phyloP scores from a whole-genome alignment of 2,329 filamentous ascomycete genomes.

The Aspergillus calidoustus region DNA sequence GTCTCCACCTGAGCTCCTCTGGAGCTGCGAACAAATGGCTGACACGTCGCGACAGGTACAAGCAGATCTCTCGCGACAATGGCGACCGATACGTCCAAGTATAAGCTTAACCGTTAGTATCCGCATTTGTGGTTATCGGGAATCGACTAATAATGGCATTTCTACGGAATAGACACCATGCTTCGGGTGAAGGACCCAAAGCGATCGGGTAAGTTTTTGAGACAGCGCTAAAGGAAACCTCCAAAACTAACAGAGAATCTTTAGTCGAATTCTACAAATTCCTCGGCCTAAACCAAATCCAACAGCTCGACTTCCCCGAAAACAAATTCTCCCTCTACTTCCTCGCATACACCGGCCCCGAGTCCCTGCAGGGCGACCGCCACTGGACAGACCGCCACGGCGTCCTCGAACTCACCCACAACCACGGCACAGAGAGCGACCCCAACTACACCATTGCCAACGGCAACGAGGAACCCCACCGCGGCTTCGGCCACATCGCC shows the following conservation, averaged over 20 bases:
- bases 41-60: constrained; percentile 25
- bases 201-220: constrained; percentile 63
- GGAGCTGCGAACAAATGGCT: not conserved
- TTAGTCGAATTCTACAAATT: constrained; percentile 91
- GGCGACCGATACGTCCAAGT: constrained; percentile 63
- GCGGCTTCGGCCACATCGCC: constrained; percentile 84
- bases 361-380: constrained; percentile 73
- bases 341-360: constrained; percentile 80
- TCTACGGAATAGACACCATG: constrained; percentile 58
- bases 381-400: constrained; percentile 84
- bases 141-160: constrained; percentile 24
- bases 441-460: constrained; percentile 79
- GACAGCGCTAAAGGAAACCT: not conserved
- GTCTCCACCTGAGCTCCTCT: not conserved
- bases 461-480: constrained; percentile 87
- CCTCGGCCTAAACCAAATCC: constrained; percentile 82
- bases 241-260: not conserved
- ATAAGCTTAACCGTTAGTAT: constrained; percentile 67
- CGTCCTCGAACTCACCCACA: constrained; percentile 82
- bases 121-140: not conserved
- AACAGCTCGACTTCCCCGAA: constrained; percentile 80
- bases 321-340: constrained; percentile 96
- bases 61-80: constrained; percentile 51
- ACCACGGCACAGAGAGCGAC: constrained; percentile 89
- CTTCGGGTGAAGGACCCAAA: constrained; percentile 94